These are phyloP conservation scores for Neohortaea acidophila DNA, from an alignment of 495 filamentous ascomycete species.

Conservation along the genomic window DNA sequence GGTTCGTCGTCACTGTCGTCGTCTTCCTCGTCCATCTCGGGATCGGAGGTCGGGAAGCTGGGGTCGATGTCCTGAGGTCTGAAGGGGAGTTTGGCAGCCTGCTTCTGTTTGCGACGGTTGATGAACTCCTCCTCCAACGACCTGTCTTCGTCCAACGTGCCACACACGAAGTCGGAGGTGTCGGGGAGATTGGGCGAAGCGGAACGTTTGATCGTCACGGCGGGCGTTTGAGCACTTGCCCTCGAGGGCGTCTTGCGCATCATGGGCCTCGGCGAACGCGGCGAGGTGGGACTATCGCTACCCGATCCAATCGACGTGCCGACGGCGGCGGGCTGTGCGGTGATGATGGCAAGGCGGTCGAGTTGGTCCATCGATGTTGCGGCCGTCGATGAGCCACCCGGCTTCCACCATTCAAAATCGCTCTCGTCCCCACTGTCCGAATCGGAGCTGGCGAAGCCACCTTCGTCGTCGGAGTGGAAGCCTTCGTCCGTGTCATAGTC, in stretches of 20 bases:
- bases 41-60: conserved; percentile 86
- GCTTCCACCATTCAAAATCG: conserved; percentile 68
- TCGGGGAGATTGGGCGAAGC: conserved; percentile 59
- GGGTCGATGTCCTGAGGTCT: conserved; percentile 95
- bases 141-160: conserved; percentile 88
- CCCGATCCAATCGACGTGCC: conserved; percentile 52
- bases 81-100: conserved; percentile 56
- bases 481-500: conserved; percentile 48
- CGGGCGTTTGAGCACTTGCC: conserved; percentile 1
- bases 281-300: conserved; percentile 28
- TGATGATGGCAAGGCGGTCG: conserved; percentile 26
- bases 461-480: conserved; percentile 85
- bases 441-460: conserved; percentile 81
- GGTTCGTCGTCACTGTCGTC: conserved; percentile 43
- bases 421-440: conserved; percentile 62
- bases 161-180: conserved; percentile 95
- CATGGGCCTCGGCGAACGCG: conserved; percentile 12
- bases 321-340: conserved; percentile 28
- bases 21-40: conserved; percentile 54
- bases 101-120: conserved; percentile 64
- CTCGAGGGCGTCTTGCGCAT: neutral
- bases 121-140: conserved; percentile 87
- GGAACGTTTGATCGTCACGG: conserved; percentile 43
- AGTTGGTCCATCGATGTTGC: conserved; percentile 40
- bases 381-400: conserved; percentile 36